phyloP scores from a whole-genome alignment of 495 filamentous ascomycete genomes.

The Aspergillus bertholletiae region DNA sequence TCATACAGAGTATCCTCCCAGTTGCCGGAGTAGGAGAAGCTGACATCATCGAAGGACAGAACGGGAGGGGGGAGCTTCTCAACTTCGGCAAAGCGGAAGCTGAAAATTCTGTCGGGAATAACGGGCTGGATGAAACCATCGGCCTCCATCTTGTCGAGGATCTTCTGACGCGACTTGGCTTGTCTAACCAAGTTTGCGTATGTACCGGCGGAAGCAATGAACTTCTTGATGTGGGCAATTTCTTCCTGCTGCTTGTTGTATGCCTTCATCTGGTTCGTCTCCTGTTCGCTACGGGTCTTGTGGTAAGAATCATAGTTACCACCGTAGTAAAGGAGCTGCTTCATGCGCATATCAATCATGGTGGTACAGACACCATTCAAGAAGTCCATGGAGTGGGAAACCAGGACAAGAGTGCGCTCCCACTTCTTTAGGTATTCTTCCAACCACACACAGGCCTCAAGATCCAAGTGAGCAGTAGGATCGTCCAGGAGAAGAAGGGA shows the following conservation, averaged over 20 bases:
- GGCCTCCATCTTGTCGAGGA: conserved; percentile 99
- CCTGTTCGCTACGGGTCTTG: conserved; percentile 92
- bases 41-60: conserved; percentile 93
- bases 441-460: conserved; percentile 99
- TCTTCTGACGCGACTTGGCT: conserved; percentile 99
- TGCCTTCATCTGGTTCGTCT: conserved; percentile 97
- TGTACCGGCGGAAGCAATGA: conserved; percentile 99
- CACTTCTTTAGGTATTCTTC: conserved; percentile 99
- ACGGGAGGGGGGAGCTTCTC: conserved; percentile 98
- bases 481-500: conserved; percentile 94
- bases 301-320: conserved; percentile 99
- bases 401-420: conserved; percentile 94
- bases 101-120: conserved; percentile 81
- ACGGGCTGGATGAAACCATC: conserved; percentile 97
- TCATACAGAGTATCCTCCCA: conserved; percentile 89
- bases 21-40: conserved; percentile 94
- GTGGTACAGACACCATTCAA: conserved; percentile 97
- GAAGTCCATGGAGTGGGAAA: conserved; percentile 98
- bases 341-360: conserved; percentile 97
- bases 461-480: conserved; percentile 97
- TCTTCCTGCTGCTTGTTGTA: conserved; percentile 99
- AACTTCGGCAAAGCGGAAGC: conserved; percentile 97
- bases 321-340: conserved; percentile 94
- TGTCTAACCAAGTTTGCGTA: conserved; percentile 99
- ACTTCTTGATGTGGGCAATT: conserved; percentile 99